Evolutionary conservation across 495 filamentous ascomycete genomes (phyloP), one percentile per base, ranked within the genome.

Genomic region (Aspergillus saccharolyticus): DNA sequence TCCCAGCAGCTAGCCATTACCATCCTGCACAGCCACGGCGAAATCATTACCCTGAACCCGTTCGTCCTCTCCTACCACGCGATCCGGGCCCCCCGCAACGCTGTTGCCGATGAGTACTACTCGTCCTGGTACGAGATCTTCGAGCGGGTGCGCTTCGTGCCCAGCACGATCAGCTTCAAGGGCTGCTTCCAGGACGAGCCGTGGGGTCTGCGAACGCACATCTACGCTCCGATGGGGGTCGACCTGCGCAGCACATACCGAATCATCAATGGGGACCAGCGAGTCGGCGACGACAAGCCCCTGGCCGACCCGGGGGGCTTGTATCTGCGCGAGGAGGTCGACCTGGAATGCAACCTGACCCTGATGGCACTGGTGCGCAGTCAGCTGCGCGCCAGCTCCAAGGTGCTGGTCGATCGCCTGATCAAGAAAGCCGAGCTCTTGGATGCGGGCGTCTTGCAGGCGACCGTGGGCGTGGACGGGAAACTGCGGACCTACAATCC

Each of bases 31-130:
- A 80, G 83, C 64, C 88, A 91, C 65, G 68, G 75, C 43, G 84
- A 83, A 56, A 91, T 94, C 81, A 92, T 92, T 63, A 85, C 89
- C 44, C 76, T 91, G 22, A 94, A 91, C 68, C 89, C 89, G 0
- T 78, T 92, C 7, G 88, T 94, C 50, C 80, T 86, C 46, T 80
- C 86, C 42, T 80, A 87, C 43, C 78, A 85, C 54, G 78, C 78
- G 0, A 85, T 86, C 67, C 77, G 76, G 20, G 75, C 87, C 0
- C 89, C 88, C 0, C 63, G 73, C 14, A 77, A 85, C 65, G 84
- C 87, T 7, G 62, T 74, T 6, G 68, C 81, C 8, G 89, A 94
- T 58, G 86, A 91, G 69, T 79, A 73, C 48, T 75, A 84, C 54
- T 87, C 81, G 54, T 74, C 72, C 7, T 94, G 89, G 89, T 91